Evolutionary conservation across 225 moss, liverwort and hornwort genomes (phyloP), one percentile per base, ranked within the genome.

Genomic region (Pleurozium schreberi): DNA sequence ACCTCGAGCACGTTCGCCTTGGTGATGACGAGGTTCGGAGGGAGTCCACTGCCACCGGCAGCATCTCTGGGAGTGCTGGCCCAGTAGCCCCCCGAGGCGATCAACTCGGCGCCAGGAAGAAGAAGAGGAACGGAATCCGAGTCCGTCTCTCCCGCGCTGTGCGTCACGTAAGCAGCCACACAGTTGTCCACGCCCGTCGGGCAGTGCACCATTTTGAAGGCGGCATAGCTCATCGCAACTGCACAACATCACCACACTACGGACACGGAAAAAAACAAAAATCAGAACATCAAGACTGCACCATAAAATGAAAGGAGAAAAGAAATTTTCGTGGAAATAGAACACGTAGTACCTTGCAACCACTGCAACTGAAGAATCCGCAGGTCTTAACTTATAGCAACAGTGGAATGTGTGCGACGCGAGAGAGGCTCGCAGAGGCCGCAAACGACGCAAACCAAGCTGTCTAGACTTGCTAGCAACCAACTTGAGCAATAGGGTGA

Each of bases 151-250:
- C 91, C 94, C 49, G 95, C 95, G 90, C 96, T 94, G 57, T 99
- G 99, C 57, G 97, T 99, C 89, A 99, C 93, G 81, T 94, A 99
- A 21, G 99, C 99, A n/a, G 99, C 96, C 53, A 92, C 99, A 87
- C 99, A 97, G 75, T 91, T 95, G 60, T 99, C 99, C 88, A 99
- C 99, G 90, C 97, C 99, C 43, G 99, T 96, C 83, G 99, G 99
- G 31, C 95, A 92, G 89, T 99, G 99, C 90, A 96, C 95, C 97
- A 99, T 96, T 83, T 96, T 99, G 62, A 96, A 97, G 58, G 97
- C 99, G 86, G 97, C 99, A 97, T 96, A 99, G 95, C 99, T 99
- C 99, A 99, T 99, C 82, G 91, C 93, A 80, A 36, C 90, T 88
- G 83, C 88, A 88, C 58, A 87, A 88, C 58, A 87, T 83, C 64